Percentiles rank a stretch among this genome's conserved stretches.
These are phyloP conservation scores for Leccinum olivaceopallidum DNA, from an alignment of 768 basidiomycete genomes.

Conservation along the genomic window DNA sequence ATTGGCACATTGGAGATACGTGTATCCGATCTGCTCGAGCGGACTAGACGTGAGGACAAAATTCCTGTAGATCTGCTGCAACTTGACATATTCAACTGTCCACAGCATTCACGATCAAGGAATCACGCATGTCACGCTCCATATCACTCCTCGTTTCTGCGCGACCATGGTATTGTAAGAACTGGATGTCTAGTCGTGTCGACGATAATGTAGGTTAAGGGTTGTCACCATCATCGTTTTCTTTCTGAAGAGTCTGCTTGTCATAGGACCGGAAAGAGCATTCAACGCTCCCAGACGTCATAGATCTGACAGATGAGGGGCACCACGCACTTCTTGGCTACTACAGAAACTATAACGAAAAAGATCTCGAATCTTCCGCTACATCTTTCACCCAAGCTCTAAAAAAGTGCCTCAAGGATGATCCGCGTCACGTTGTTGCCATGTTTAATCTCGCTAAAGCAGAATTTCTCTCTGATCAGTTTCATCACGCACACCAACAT, in stretches of 20 bases:
- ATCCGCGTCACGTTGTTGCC: neutral
- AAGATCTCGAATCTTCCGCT: neutral
- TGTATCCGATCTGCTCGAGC: neutral
- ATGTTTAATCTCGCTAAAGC: conserved; percentile 14
- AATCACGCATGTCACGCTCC: neutral
- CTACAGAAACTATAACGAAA: neutral
- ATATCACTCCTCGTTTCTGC: neutral
- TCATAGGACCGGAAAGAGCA: neutral
- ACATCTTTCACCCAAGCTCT: conserved; percentile 11
- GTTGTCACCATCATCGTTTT: neutral
- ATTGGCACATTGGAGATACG: neutral
- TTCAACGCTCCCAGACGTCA: neutral
- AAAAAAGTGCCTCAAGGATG: neutral
- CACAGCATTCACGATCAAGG: neutral
- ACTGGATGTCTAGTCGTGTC: neutral
- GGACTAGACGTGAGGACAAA: neutral
- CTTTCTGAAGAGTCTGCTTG: neutral
- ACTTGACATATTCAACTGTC: neutral
- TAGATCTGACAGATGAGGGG: conserved; percentile 4
- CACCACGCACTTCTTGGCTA: conserved; percentile 1
- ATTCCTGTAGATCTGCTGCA: neutral
- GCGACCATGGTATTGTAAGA: neutral
- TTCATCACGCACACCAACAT: neutral
- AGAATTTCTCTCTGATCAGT: neutral
- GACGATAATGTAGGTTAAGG: neutral